Base-by-base conservation (phyloP, 164 flowering plant species). In the Tinospora cordifolia region DNA sequence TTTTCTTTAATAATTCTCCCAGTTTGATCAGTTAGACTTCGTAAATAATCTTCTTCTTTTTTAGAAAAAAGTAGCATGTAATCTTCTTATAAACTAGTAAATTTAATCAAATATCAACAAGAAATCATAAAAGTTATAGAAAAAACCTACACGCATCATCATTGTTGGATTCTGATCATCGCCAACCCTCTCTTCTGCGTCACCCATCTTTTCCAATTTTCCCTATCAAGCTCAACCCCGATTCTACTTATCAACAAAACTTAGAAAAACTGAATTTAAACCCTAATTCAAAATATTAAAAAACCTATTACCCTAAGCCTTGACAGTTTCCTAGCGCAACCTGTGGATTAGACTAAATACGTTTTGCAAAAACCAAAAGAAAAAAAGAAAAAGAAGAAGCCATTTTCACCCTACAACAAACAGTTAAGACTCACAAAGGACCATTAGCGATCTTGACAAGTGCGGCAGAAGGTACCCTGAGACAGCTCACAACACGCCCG, bases 391-490 rank as follows among this genome's bases (percentile, higher is more conserved):
- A 19, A 30, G n/a, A n/a, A n/a, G n/a, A n/a, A n/a, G n/a, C 8
- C 11, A 21, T 54, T 19, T 57, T 30, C 46, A 30, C 8, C 87
- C 86, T 82, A 80, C 72, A 78, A 81, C 78, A 73, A 80, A 75
- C 46, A 21, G 47, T 6, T 69, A 83, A 84, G 84, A 90, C 95
- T 88, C 90, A 89, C 95, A 84, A 89, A 87, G 64, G 85, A 87
- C 81, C 81, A 89, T 75, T 90, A 93, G 92, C 95, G 93, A 91
- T 93, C 96, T 81, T 83, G 96, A 93, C 96, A 93, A 93, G 95
- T 77, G 73, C 91, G 88, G 82, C 85, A 74, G 83, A 90, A 84
- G 96, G 91, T 91, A 93, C 98, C 97, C 78, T 91, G 87, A 74
- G 86, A 86, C 84, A 93, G 84, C 92, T 91, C 98, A 76, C 92